Evolutionary conservation across 768 basidiomycete genomes (phyloP), one percentile per base, ranked within the genome.

Genomic region (Pholiota conissans): DNA sequence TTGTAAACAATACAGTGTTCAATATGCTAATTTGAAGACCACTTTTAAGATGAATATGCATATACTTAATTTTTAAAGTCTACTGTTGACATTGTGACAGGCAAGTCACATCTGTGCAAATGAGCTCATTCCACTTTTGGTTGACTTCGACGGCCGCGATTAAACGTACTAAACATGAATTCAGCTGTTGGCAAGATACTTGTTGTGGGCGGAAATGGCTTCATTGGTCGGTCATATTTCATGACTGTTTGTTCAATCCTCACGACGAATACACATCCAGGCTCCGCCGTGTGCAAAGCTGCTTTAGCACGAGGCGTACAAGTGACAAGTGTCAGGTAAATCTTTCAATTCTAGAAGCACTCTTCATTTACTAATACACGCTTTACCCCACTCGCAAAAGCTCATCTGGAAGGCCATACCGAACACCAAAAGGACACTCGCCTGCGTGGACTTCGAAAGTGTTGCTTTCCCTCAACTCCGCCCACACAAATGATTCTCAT

Each of bases 121-220:
- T 45, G 42, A 45, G 42, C 20, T 45, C 42, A 45, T 24, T 22
- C 11, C 37, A n/a, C n/a, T n/a, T n/a, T n/a, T n/a, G n/a, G n/a
- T n/a, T n/a, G n/a, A n/a, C n/a, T n/a, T n/a, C n/a, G n/a, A n/a
- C n/a, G n/a, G n/a, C n/a, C n/a, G n/a, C n/a, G n/a, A n/a, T n/a
- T n/a, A n/a, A n/a, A n/a, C n/a, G n/a, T n/a, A 30, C 13, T 24
- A 18, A 56, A 42, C 42, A 77, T 76, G 76, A 73, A 64, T 57
- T 55, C 70, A 30, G 58, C 78, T 22, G 55, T 78, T 52, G 82
- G 77, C 53, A 89, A 79, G 66, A 81, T 98, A 34, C 84, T 98
- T n/a, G 93, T 99, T 39, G 84, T 98, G 1, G 97, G 97, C n/a
- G 97, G 97, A 45, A 97, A 97, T 76, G 97, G 97, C 5, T 98